Conservation (phyloP, 768 basidiomycete genomes). For the Mycena indigotica region DNA sequence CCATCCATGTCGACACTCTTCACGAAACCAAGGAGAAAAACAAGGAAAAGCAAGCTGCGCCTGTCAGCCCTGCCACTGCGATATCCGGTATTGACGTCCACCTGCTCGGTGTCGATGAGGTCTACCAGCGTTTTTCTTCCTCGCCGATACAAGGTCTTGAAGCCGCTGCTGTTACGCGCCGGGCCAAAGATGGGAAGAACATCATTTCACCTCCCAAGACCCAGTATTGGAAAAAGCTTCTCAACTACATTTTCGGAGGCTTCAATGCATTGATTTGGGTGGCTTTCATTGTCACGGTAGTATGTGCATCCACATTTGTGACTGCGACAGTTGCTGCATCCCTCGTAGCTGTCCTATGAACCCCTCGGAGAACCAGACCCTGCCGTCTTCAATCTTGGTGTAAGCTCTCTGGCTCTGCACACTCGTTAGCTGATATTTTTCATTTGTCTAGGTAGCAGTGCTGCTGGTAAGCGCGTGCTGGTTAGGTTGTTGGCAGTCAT, state of each 20-base stretch:
- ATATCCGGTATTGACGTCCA: not conserved
- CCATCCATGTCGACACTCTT: not conserved
- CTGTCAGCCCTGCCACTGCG: not conserved
- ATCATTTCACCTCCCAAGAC: constrained; percentile 50
- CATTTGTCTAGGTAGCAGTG: constrained; percentile 8
- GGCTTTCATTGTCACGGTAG: constrained; percentile 51
- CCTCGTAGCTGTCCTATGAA: constrained; percentile 50
- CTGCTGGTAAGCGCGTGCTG: not conserved
- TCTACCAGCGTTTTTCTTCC: not conserved
- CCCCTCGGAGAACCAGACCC: constrained; percentile 49
- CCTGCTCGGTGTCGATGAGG: not conserved
- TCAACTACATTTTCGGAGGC: constrained; percentile 59
- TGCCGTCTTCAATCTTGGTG: constrained; percentile 47
- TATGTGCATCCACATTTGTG: constrained; percentile 25
- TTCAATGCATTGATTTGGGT: constrained; percentile 61
- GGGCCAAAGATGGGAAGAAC: constrained; percentile 46
- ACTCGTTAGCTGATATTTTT: constrained; percentile 18
- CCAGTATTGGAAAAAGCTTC: constrained; percentile 49
- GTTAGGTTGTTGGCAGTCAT: not conserved
- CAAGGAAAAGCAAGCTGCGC: not conserved
- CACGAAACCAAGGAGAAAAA: not conserved
- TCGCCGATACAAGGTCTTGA: constrained; percentile 49
- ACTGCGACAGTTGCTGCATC: not conserved
- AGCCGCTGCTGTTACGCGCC: constrained; percentile 41
- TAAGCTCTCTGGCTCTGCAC: constrained; percentile 32